Conservation (phyloP, 352 stramenopile species). For the Hyaloperonospora arabidopsidis region DNA sequence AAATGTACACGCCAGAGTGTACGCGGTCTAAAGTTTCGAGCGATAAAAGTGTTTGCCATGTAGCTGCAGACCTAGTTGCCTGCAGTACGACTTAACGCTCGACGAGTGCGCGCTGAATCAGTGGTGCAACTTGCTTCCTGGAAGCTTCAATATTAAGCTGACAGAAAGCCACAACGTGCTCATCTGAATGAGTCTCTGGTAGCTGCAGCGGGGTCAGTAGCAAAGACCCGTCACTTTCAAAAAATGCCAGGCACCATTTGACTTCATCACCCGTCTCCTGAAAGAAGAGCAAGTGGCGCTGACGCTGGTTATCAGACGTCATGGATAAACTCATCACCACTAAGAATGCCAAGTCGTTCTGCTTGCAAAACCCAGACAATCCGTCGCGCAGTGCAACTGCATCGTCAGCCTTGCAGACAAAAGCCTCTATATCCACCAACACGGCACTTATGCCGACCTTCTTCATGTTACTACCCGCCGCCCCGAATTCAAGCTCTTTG, state of each 20-base stretch:
- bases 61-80: not conserved
- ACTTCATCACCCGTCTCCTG: slow-evolving; percentile 22
- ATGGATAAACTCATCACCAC: slow-evolving; percentile 67
- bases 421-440: slow-evolving; percentile 44
- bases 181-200: slow-evolving; percentile 24
- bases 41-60: too few species aligned
- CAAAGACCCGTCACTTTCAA: slow-evolving; percentile 34
- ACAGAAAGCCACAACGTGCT: slow-evolving; percentile 34
- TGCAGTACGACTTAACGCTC: slow-evolving; percentile 14
- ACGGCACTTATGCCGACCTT: slow-evolving; percentile 57
- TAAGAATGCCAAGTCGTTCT: slow-evolving; percentile 52
- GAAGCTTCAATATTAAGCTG: slow-evolving; percentile 59
- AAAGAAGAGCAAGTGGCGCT: slow-evolving; percentile 65
- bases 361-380: slow-evolving; percentile 32
- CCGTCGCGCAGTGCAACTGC: slow-evolving; percentile 20
- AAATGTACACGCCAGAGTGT: too few species aligned
- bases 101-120: slow-evolving; percentile 45
- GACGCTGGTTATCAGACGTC: slow-evolving; percentile 28
- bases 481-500: slow-evolving; percentile 55
- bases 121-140: slow-evolving; percentile 69
- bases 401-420: slow-evolving; percentile 40
- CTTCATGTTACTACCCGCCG: not conserved
- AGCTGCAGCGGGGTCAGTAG: slow-evolving; percentile 35
- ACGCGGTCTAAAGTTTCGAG: too few species aligned
- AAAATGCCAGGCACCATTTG: slow-evolving; percentile 31